Evolutionary conservation across 148 eudicot species (phyloP).

Genomic region (Chenopodium suecicum): DNA sequence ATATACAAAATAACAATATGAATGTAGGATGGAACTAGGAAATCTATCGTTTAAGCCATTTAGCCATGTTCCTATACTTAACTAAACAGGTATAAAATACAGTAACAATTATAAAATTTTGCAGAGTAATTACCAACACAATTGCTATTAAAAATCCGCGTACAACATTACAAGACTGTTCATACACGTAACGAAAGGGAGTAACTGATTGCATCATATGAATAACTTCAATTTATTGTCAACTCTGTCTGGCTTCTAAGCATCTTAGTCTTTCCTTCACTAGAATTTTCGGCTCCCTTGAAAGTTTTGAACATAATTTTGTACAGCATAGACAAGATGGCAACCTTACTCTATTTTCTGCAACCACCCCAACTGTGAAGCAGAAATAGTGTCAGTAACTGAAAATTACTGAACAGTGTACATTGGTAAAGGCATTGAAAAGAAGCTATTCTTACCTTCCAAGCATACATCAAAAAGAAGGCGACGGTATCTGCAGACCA

Average conservation of each 20-base stretch:
- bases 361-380: slow-evolving; percentile 73
- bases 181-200: too few relatives aligned
- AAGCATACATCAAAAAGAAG: slow-evolving; percentile 87
- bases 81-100: too few relatives aligned
- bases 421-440: not conserved
- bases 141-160: too few relatives aligned
- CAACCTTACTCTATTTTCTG: slow-evolving; percentile 44
- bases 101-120: too few relatives aligned
- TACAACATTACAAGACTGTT: too few relatives aligned
- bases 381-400: slow-evolving; percentile 4
- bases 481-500: slow-evolving; percentile 93
- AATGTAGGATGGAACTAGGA: too few relatives aligned
- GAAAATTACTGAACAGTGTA: not conserved
- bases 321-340: not conserved
- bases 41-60: too few relatives aligned
- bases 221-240: not conserved
- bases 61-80: too few relatives aligned
- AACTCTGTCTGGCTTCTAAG: not conserved
- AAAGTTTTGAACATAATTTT: not conserved
- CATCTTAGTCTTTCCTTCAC: not conserved
- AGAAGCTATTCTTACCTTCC: slow-evolving; percentile 61
- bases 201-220: too few relatives aligned
- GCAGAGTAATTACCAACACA: too few relatives aligned
- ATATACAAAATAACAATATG: too few relatives aligned
- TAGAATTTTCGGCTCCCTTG: not conserved